Base-by-base conservation (phyloP, 192 early-diverging fungal species). In the Coemansia sp. region DNA sequence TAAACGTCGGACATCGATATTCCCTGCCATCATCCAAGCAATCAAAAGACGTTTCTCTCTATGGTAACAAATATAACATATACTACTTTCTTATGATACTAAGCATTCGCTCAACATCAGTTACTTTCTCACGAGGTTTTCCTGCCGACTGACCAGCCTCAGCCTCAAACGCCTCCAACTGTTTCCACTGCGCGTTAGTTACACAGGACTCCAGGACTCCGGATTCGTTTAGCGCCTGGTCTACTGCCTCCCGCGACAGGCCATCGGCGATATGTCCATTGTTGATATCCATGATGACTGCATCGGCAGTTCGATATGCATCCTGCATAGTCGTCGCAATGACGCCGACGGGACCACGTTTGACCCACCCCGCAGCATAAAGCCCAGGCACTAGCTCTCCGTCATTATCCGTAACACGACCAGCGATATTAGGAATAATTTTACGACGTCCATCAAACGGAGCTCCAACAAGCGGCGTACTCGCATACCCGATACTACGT, bases 321-420 rank as follows among this genome's bases (percentile, higher is more conserved):
- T 97, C 94, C 44, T 89, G 88, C 94, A 99, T 96, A 6, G 97
- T 99, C 0, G 95, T 85, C 2, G 95, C 95, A 73, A 99, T 95
- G 11, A 96, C 95, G 3, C 96, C 97, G 3, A 88, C 88, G 24
- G 97, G 94, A 0, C 97, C 97, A 27, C 92, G 89, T 73, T 98
- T 99, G n/a, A 97, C 70, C 97, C 97, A 99, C 6, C 96, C 96
- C 2, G 95, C 73, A 0, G 90, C 92, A 72, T 99, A 99, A 33
- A 99, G 66, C 0, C 94, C 92, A 15, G 90, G 88, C 6, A 75
- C 53, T 11, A 84, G 53, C 20, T 83, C 74, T 12, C 66, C 79
- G 34, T 84, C 57, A 15, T n/a, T n/a, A 34, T 87, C 86, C 6
- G 89, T 22, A 4, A 92, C 88, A 39, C 93, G 87, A 2, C 97